Evolutionary conservation across 495 filamentous ascomycete species (phyloP), one percentile per base, ranked within the genome.

Genomic region (Aspergillus mulundensis): DNA sequence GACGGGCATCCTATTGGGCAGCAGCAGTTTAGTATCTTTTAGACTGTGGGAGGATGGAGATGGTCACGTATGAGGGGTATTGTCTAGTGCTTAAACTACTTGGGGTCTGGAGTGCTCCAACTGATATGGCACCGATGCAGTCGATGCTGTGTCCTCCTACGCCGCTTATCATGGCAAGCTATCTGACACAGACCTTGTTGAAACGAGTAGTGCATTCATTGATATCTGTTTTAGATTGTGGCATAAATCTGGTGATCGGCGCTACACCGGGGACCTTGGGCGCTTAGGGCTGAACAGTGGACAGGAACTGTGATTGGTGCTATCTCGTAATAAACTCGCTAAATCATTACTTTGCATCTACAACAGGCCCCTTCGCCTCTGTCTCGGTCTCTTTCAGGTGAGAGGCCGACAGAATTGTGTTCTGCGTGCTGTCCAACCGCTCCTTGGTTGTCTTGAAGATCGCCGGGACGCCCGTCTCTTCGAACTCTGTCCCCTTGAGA

Each of bases 401-500:
- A 10, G 18, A 14, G 12, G 42, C 42, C 19, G 19, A 23, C 19
- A 44, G 42, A 23, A 44, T 44, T 5, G 7, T 44, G 43, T 55
- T 40, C 42, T 16, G 16, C 5, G 41, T 36, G 43, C 42, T 32
- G 34, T 55, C 53, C 19, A 55, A 28, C 19, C 53, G 53, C 20
- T 20, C 44, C 30, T 55, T 25, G 1, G 43, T 40, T 15, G 53
- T 55, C 53, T 55, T 46, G 53, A 55, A 55, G 14, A 55, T 34
- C 6, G 25, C 30, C 16, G 53, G 53, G 20, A 55, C 44, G 30
- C 30, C 28, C 42, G 53, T 55, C 30, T 48, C 7, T 30, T 55
- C 53, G 12, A 55, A 55, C 7, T 23, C 42, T 4, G 14, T 19
- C 20, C 42, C 42, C 19, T 44, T 23, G 19, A 44, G 42, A 2